A percentile compares a stretch with the other conserved stretches of the same genome.
Evolutionary conservation across 768 basidiomycete genomes (phyloP).

Genomic region (Thelephora aurantiotincta): DNA sequence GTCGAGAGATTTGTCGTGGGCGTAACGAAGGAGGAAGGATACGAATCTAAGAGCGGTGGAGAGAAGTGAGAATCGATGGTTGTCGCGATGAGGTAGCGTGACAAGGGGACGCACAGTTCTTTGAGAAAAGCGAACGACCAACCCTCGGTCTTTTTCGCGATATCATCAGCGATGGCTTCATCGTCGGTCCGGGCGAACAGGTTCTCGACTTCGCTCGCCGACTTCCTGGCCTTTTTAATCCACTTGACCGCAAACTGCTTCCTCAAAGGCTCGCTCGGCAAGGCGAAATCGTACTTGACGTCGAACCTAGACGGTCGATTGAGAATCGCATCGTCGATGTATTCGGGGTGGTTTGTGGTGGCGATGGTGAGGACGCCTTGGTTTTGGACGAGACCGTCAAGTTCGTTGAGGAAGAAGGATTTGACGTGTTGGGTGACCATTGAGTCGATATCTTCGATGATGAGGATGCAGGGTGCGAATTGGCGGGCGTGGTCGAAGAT

Average conservation of each 20-base stretch:
- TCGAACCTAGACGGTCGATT: constrained; percentile 30
- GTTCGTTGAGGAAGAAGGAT: constrained; percentile 29
- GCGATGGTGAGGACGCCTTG: constrained; percentile 26
- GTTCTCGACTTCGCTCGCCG: constrained; percentile 14
- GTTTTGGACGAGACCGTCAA: constrained; percentile 19
- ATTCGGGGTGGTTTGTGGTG: constrained; percentile 29
- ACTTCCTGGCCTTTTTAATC: constrained; percentile 18
- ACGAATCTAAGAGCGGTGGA: constrained; percentile 9
- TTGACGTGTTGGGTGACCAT: constrained; percentile 24
- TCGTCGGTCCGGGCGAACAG: constrained; percentile 16
- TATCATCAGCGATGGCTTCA: constrained; percentile 15
- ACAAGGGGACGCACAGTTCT: constrained; percentile 20
- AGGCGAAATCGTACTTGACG: constrained; percentile 26
- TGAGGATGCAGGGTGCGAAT: constrained; percentile 18
- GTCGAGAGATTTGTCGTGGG: constrained; percentile 11
- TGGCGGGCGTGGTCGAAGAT: constrained; percentile 23
- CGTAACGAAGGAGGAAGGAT: constrained; percentile 21
- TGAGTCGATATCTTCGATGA: constrained; percentile 29
- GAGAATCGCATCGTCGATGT: constrained; percentile 26
- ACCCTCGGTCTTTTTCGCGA: constrained; percentile 24
- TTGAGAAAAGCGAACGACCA: constrained; percentile 33
- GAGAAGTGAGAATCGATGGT: background rate
- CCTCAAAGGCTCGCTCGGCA: constrained; percentile 20
- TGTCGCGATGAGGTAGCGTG: background rate
- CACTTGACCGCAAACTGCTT: constrained; percentile 23